Evolutionary conservation across 2,329 filamentous ascomycete genomes (phyloP).

Genomic region (Penicillium verrucosum): DNA sequence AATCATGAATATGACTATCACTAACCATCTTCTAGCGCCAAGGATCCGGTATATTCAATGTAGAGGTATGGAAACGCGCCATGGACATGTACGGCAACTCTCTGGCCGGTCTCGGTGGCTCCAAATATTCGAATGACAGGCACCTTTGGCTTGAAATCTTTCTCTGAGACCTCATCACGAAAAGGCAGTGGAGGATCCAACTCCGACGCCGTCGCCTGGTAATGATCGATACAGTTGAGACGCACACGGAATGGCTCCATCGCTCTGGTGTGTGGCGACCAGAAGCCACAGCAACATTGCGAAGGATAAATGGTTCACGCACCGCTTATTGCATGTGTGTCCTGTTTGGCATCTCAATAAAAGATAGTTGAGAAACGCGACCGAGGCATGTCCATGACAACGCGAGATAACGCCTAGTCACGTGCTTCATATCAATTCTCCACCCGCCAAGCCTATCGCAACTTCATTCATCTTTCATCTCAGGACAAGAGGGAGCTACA

Average conservation of each 20-base stretch:
- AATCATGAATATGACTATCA: not conserved
- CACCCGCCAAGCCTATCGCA: constrained; percentile 3
- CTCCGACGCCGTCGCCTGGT: constrained; percentile 73
- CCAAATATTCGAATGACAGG: constrained; percentile 90
- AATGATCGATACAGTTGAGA: constrained; percentile 94
- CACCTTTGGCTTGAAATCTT: constrained; percentile 66
- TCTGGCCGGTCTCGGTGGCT: constrained; percentile 89
- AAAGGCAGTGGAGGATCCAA: constrained; percentile 77
- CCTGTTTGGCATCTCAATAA: not conserved
- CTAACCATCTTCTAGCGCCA: constrained; percentile 66
- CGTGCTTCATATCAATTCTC: constrained; percentile 20
- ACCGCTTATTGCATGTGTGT: constrained; percentile 2
- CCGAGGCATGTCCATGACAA: constrained; percentile 10
- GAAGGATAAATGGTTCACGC: constrained; percentile 3
- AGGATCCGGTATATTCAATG: constrained; percentile 72
- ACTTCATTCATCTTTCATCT: constrained; percentile 9
- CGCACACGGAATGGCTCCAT: constrained; percentile 84
- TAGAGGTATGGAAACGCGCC: constrained; percentile 96
- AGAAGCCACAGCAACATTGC: constrained; percentile 27
- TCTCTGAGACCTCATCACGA: constrained; percentile 57
- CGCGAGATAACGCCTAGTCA: constrained; percentile 31
- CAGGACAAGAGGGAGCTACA: not conserved
- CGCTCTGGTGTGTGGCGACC: constrained; percentile 20
- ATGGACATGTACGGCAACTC: constrained; percentile 92
- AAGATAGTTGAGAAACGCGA: constrained; percentile 4